Evolutionary conservation across 140 eudicot genomes (phyloP).

Genomic region (Oenanthe javanica): DNA sequence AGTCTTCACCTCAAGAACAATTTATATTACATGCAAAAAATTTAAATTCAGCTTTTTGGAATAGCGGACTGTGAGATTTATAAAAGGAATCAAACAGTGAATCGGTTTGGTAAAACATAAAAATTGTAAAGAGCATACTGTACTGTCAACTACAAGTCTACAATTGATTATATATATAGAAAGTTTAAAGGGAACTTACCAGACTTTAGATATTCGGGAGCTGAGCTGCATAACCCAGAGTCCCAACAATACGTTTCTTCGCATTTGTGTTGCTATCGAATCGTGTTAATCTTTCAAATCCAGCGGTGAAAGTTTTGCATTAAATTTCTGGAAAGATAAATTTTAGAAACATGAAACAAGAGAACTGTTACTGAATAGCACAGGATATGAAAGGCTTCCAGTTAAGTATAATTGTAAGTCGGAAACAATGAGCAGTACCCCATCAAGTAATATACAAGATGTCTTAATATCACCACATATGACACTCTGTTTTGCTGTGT

Average conservation of each 20-base stretch:
- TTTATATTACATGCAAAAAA: not conserved
- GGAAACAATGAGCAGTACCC: constrained; percentile 1
- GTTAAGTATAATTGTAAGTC: not conserved
- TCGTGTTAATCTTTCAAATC: not conserved
- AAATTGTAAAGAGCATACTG: not conserved
- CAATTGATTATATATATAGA: not conserved
- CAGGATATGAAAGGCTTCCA: too few relatives aligned
- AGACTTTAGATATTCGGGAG: constrained; percentile 13
- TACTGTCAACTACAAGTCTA: not conserved
- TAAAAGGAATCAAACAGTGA: not conserved
- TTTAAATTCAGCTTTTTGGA: not conserved
- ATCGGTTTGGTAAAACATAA: not conserved
- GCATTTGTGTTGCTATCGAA: not conserved
- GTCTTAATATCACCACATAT: constrained; percentile 19
- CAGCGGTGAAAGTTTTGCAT: constrained; percentile 23
- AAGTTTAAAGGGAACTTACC: not conserved
- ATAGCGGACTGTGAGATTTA: not conserved
- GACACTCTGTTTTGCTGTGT: constrained; percentile 11
- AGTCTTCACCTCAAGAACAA: not conserved
- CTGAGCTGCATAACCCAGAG: not conserved
- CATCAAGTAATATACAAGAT: constrained; percentile 24
- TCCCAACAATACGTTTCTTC: too few relatives aligned
- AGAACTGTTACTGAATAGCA: not conserved
- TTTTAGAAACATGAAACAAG: not conserved
- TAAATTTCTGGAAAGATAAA: constrained; percentile 3